Conservation (phyloP, 306 rosid genomes). For the Lathyrus sativus region DNA sequence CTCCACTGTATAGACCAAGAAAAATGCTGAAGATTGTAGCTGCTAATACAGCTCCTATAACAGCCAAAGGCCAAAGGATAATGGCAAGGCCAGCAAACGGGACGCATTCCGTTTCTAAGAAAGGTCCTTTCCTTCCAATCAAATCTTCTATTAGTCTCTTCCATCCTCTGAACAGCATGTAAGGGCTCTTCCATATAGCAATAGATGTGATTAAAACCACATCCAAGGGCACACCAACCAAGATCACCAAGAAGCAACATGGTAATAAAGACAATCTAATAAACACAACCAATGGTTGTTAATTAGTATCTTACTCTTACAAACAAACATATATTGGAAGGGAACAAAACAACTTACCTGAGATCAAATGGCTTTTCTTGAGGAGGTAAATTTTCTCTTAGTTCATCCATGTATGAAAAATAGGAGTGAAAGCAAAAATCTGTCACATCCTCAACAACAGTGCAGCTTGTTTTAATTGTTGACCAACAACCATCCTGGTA, state of each 20-base stretch:
- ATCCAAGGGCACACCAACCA: conserved; percentile 60
- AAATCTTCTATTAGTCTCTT: conserved; percentile 82
- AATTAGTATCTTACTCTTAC: background rate
- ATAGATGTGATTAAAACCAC: conserved; percentile 54
- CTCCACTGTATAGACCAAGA: conserved; percentile 66
- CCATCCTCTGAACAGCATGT: conserved; percentile 80
- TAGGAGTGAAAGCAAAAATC: conserved; percentile 84
- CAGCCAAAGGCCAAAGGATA: conserved; percentile 82
- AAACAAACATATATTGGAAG: background rate
- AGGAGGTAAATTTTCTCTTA: conserved; percentile 58
- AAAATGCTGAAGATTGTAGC: conserved; percentile 59
- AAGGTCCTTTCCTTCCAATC: conserved; percentile 87
- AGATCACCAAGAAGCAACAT: conserved; percentile 62
- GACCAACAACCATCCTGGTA: conserved; percentile 74
- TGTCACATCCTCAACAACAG: conserved; percentile 64
- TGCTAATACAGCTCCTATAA: conserved; percentile 57
- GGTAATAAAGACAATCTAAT: conserved; percentile 62
- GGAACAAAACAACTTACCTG: conserved; percentile 39
- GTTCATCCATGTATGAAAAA: conserved; percentile 86
- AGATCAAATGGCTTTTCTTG: conserved; percentile 67
- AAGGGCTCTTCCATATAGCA: conserved; percentile 81
- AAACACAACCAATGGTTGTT: conserved; percentile 6
- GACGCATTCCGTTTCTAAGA: conserved; percentile 75
- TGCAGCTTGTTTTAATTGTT: conserved; percentile 65
- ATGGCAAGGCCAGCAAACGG: conserved; percentile 88